Conservation (phyloP, 345 rosid genomes). For the Brassica incana region DNA sequence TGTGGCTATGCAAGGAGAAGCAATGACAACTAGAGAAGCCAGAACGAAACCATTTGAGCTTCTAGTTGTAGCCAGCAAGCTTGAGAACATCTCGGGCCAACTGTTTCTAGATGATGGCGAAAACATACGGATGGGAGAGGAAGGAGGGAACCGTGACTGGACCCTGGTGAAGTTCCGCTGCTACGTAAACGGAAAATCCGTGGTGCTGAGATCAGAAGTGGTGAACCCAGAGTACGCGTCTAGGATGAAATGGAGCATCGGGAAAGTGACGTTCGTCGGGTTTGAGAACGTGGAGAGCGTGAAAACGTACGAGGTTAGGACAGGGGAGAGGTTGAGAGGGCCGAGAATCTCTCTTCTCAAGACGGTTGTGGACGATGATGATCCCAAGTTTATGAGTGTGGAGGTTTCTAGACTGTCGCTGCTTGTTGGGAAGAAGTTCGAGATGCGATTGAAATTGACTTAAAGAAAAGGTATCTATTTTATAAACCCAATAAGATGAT, state of each 20-base stretch:
- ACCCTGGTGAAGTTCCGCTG: slow-evolving; percentile 49
- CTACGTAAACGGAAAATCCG: slow-evolving; percentile 24
- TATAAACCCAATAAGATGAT: background rate
- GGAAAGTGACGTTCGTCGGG: slow-evolving; percentile 59
- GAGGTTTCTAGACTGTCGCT: slow-evolving; percentile 40
- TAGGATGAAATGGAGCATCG: slow-evolving; percentile 51
- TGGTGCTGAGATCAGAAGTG: slow-evolving; percentile 45
- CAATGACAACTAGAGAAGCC: slow-evolving; percentile 57
- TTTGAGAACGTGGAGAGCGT: slow-evolving; percentile 31
- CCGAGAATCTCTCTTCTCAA: slow-evolving; percentile 24
- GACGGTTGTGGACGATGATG: slow-evolving; percentile 17
- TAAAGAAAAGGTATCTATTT: slow-evolving; percentile 1
- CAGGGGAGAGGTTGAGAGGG: slow-evolving; percentile 6
- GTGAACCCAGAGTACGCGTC: slow-evolving; percentile 53
- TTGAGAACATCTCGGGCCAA: slow-evolving; percentile 44
- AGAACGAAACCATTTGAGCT: slow-evolving; percentile 54
- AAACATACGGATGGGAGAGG: slow-evolving; percentile 53
- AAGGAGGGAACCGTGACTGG: slow-evolving; percentile 52
- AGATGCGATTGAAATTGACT: slow-evolving; percentile 39
- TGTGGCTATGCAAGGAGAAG: slow-evolving; percentile 72
- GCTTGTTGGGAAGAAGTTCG: slow-evolving; percentile 48
- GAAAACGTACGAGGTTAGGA: slow-evolving; percentile 35
- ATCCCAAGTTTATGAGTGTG: slow-evolving; percentile 33
- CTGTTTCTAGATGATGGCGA: slow-evolving; percentile 69
- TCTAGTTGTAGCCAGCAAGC: slow-evolving; percentile 47